These are phyloP conservation scores for Exophiala lecanii-corni DNA, from an alignment of 2,329 filamentous ascomycete species.

Conservation along the genomic window DNA sequence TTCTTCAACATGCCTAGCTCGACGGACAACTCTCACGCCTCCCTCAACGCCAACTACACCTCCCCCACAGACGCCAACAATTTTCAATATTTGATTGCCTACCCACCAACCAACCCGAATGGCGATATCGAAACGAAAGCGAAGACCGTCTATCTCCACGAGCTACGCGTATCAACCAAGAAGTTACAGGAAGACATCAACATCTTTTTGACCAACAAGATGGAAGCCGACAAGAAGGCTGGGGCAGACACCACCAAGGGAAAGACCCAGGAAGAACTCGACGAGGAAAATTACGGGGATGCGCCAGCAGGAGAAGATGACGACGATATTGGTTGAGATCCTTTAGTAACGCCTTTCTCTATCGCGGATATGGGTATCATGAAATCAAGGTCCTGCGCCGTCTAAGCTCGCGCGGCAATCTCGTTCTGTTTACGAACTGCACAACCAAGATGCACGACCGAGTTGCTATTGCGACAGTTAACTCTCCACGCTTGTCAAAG, in stretches of 20 bases:
- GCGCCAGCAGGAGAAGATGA: conserved; percentile 65
- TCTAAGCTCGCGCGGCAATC: conserved; percentile 24
- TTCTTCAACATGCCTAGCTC: too few relatives aligned
- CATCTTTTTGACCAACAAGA: conserved; percentile 54
- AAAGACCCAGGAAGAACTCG: conserved; percentile 41
- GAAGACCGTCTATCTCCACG: conserved; percentile 51
- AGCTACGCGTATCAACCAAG: conserved; percentile 46
- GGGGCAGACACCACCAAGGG: conserved; percentile 29
- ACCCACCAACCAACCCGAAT: background rate
- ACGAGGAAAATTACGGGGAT: conserved; percentile 71
- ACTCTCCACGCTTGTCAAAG: too few relatives aligned
- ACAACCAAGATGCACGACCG: conserved; percentile 77
- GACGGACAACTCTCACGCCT: conserved; percentile 1
- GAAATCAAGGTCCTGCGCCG: too few relatives aligned
- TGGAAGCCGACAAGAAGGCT: conserved; percentile 55
- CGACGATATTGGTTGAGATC: background rate
- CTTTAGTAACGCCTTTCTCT: too few relatives aligned
- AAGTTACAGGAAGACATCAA: conserved; percentile 57
- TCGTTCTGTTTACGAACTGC: conserved; percentile 43
- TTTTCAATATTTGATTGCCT: conserved; percentile 10
- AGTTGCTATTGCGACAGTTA: conserved; percentile 43
- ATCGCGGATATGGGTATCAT: conserved; percentile 26
- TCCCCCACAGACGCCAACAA: conserved; percentile 12
- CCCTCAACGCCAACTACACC: conserved; percentile 14
- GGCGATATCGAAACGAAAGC: conserved; percentile 24